Base-by-base conservation (phyloP, 768 basidiomycete genomes). In the Lactifluus piperatus region DNA sequence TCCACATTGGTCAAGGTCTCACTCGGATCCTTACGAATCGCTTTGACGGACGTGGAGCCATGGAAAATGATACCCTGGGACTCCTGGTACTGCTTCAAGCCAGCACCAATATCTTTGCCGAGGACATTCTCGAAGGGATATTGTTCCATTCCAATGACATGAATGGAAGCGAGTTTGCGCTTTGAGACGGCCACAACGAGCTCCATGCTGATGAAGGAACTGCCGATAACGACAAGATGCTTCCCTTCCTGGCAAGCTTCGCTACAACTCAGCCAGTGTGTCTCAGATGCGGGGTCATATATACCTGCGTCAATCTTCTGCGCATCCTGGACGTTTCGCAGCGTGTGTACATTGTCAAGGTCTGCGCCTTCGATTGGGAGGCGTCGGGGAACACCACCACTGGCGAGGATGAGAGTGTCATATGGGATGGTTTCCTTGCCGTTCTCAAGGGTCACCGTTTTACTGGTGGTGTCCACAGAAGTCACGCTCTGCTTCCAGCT, bases 171-270 rank as follows among this genome's bases (percentile, higher is more conserved):
- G 22, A 91, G 83, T 64, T 86, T 85, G 54, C 87, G 83, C 65
- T 83, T 83, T 8, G 81, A 71, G 2, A 88, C 72, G 0, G 90
- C 87, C n/a, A 76, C 78, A 7, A 91, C 90, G n/a, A 92, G 75
- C 70, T 94, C 90, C 91, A 97, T 91, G 56, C 87, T 83, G 66
- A 97, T 97, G 74, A 94, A 97, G 14, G 87, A 90, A 51, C 84
- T 87, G 2, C 94, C 94, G 62, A 95, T 85, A 13, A 94, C 80
- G 32, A 92, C 91, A 59, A 87, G 70, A 50, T 77, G 76, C 71
- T 91, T 88, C 34, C 86, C 86, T 63, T 89, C 86, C 72, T 86
- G 74, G 36, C 79, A 79, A 50, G 79, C 84, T 87, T 32, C 5
- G 41, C 46, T 6, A 18, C 41, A 36, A 14, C 32, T 51, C 13